phyloP scores from a whole-genome alignment of 2,329 filamentous ascomycete genomes.

The Xylariaceae sp. region DNA sequence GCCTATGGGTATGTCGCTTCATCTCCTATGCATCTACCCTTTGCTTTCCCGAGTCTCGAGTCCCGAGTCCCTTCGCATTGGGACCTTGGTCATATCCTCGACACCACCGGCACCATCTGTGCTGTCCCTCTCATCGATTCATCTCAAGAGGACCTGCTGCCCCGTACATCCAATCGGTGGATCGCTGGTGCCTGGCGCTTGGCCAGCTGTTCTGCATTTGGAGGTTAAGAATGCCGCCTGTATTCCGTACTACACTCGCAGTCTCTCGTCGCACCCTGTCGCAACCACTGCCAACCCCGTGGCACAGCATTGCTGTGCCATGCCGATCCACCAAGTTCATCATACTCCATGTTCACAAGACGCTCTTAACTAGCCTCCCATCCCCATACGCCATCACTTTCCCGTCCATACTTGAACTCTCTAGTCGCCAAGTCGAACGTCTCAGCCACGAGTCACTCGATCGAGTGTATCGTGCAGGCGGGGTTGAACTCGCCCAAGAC shows the following conservation, averaged over 20 bases:
- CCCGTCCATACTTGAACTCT: slow-evolving; percentile 4
- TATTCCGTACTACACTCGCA: slow-evolving; percentile 16
- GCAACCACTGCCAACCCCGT: slow-evolving; percentile 27
- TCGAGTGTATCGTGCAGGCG: slow-evolving; percentile 2
- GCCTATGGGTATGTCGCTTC: slow-evolving; percentile 48
- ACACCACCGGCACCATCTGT: slow-evolving; percentile 15
- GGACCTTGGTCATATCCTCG: slow-evolving; percentile 15
- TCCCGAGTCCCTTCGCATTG: not conserved
- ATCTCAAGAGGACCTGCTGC: slow-evolving; percentile 24
- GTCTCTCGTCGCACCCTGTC: slow-evolving; percentile 14
- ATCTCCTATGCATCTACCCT: not conserved
- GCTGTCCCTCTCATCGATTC: slow-evolving; percentile 17
- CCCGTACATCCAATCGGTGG: slow-evolving; percentile 50
- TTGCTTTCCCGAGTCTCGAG: not conserved
- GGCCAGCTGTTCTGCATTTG: slow-evolving; percentile 34
- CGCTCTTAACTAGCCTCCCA: slow-evolving; percentile 4
- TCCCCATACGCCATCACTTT: not conserved
- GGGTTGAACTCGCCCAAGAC: slow-evolving; percentile 9
- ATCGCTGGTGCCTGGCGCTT: slow-evolving; percentile 40
- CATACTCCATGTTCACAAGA: slow-evolving; percentile 6
- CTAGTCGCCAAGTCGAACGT: slow-evolving; percentile 9
- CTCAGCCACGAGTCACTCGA: slow-evolving; percentile 3
- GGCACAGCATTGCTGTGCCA: slow-evolving; percentile 10
- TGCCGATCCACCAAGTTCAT: slow-evolving; percentile 9
- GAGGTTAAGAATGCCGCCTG: slow-evolving; percentile 29